Evolutionary conservation across 2,329 filamentous ascomycete genomes (phyloP), one percentile per base, ranked within the genome.

Genomic region (Sphaerulina populicola): DNA sequence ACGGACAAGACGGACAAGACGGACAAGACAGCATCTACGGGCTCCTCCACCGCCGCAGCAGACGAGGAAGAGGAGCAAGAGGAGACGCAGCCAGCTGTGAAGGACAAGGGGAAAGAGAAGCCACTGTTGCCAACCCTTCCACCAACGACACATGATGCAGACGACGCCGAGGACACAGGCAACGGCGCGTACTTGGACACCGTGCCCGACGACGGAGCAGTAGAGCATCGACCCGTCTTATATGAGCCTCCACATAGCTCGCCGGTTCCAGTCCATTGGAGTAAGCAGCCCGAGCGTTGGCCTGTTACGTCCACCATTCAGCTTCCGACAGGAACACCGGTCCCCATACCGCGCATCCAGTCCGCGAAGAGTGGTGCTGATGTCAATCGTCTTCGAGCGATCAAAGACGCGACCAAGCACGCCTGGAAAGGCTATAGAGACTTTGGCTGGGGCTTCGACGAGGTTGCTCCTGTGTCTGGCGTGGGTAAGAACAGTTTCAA

Each of bases 401-500:
- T 97, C 66, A 88, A 82, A 66, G 74, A 78, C 5, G 85, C 89
- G 52, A 86, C 94, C 67, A 72, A 79, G 61, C 83, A 83, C 60
- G 82, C 88, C 0, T 97, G 93, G 91, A 70, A 74, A 3, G 88
- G 86, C 33, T 97, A 97, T 71, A 85, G 79, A 63, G 75, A 81
- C 54, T 76, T 82, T 61, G 91, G 90, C 9, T 93, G 87, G 81
- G 79, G 83, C 55, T 86, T 94, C 60, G 93, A 97, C 64, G 93
- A 97, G 71, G 71, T 97, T 12, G 77, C 72, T 40, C 93, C 93
- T 1, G 74, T 91, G 8, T 78, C 80, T 29, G 82, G 82, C 46
- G 72, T 71, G 11, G 80, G 74, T 57, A 79, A 80, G 14, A 86
- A 96, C 64, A 87, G 88, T 0, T 97, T 97, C 68, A 91, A 88